phyloP scores from a whole-genome alignment of 2,329 filamentous ascomycete genomes.

The Escovopsis sp. region DNA sequence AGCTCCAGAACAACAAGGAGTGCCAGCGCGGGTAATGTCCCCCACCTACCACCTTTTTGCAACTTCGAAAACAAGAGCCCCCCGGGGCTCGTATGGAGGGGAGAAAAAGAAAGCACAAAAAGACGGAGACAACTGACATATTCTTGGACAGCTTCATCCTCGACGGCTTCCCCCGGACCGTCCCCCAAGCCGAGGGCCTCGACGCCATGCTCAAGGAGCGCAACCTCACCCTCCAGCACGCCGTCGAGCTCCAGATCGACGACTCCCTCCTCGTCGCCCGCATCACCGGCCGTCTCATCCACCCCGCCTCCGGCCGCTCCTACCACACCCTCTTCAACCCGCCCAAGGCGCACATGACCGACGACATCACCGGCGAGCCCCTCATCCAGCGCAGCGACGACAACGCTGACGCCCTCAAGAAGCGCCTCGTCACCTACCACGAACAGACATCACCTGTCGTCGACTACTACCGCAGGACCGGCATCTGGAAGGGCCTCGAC shows the following conservation, averaged over 20 bases:
- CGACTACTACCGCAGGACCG: conserved; percentile 90
- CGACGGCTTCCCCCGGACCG: conserved; percentile 94
- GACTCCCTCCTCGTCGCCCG: conserved; percentile 84
- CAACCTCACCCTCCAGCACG: conserved; percentile 80
- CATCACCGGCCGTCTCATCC: conserved; percentile 89
- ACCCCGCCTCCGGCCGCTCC: conserved; percentile 87
- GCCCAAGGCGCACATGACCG: conserved; percentile 83
- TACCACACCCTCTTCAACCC: conserved; percentile 99
- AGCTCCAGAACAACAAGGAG: conserved; percentile 85
- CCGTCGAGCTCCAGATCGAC: conserved; percentile 92
- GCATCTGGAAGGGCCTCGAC: conserved; percentile 92
- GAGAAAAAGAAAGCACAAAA: not conserved
- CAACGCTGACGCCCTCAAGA: conserved; percentile 90
- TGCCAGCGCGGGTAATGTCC: conserved; percentile 75
- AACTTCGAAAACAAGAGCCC: no score
- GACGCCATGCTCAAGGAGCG: conserved; percentile 75
- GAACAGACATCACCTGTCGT: conserved; percentile 85
- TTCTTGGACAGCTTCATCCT: conserved; percentile 67
- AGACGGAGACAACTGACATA: not conserved
- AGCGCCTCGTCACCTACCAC: conserved; percentile 88
- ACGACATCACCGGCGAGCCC: conserved; percentile 93
- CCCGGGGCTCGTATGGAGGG: no score
- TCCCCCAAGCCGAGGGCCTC: conserved; percentile 85
- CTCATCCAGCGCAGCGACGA: conserved; percentile 93
- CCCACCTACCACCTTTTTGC: not conserved